Evolutionary conservation across 495 filamentous ascomycete genomes (phyloP), one percentile per base, ranked within the genome.

Genomic region (Hypoxylon perforatum): DNA sequence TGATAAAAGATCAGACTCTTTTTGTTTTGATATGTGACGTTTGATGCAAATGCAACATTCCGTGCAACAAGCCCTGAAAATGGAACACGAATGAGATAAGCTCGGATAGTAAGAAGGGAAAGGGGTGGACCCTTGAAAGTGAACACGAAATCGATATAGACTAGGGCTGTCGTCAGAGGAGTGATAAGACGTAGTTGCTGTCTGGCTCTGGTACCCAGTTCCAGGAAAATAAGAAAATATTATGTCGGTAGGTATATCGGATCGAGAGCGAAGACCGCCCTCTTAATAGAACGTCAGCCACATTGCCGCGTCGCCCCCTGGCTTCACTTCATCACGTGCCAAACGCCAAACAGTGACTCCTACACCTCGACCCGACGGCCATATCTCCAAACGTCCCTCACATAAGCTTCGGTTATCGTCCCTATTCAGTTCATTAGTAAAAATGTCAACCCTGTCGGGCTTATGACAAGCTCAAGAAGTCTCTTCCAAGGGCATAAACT

Each of bases 401-500:
- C 21, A 62, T 18, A 17, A 30, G 15, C 15, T 38, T 15, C n/a
- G 22, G 12, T 17, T 33, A 9, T 14, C 7, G 6, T 33, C 22
- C 45, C 60, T 56, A 28, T 36, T 57, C 47, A 44, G 15, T 50
- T 45, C 44, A 51, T 57, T 48, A 39, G 49, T 11, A 53, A 58
- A 30, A 48, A 49, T 7, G 23, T 42, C 23, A 41, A 45, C 52
- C 53, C 15, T 10, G 12, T 45, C 39, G 42, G 23, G 23, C 18
- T 55, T 30, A 7, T 30, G 10, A 10, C n/a, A 9, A 15, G 9
- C 6, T 49, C 6, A 11, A 58, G 11, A 71, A 8, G 76, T 76
- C 56, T 75, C 71, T 48, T 54, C 52, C 12, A 61, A 46, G 51
- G 73, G 65, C 33, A 75, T 12, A 22, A 69, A 72, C 60, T 80